These are phyloP conservation scores for Coniferiporia sulphurascens DNA, from an alignment of 1,284 basidiomycete genomes.

Conservation along the genomic window DNA sequence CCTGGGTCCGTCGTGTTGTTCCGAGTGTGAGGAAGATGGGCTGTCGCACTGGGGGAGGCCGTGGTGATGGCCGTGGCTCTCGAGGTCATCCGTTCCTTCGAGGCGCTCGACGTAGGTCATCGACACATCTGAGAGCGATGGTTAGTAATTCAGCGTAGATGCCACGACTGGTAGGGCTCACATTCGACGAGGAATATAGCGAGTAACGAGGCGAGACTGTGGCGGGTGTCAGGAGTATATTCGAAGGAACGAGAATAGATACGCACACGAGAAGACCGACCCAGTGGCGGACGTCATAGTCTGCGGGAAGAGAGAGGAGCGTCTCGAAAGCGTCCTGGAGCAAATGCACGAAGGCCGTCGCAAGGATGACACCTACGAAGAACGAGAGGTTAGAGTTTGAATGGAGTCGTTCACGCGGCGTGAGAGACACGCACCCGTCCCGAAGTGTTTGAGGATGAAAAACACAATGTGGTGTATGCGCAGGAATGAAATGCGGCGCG, in stretches of 20 bases:
- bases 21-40: too few relatives aligned
- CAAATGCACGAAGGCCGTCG: conserved; percentile 75
- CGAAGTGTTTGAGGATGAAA: conserved; percentile 78
- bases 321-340: conserved; percentile 69
- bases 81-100: conserved; percentile 3
- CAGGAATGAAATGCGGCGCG: conserved; percentile 46
- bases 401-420: too few relatives aligned
- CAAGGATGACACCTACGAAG: conserved; percentile 60
- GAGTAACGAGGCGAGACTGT: conserved; percentile 57
- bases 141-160: background rate
- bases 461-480: conserved; percentile 63
- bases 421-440: conserved; percentile 47
- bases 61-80: conserved; percentile 14
- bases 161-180: conserved; percentile 30
- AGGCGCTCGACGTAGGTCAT: conserved; percentile 67
- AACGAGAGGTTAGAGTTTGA: background rate
- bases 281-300: conserved; percentile 45
- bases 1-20: too few relatives aligned
- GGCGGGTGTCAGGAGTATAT: background rate
- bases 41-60: background rate
- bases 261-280: conserved; percentile 70
- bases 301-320: conserved; percentile 44
- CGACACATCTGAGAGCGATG: conserved; percentile 48
- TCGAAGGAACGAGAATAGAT: background rate
- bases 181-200: conserved; percentile 75